Conservation (phyloP, 73 alveolate species). For the Uronychia binucleata region DNA sequence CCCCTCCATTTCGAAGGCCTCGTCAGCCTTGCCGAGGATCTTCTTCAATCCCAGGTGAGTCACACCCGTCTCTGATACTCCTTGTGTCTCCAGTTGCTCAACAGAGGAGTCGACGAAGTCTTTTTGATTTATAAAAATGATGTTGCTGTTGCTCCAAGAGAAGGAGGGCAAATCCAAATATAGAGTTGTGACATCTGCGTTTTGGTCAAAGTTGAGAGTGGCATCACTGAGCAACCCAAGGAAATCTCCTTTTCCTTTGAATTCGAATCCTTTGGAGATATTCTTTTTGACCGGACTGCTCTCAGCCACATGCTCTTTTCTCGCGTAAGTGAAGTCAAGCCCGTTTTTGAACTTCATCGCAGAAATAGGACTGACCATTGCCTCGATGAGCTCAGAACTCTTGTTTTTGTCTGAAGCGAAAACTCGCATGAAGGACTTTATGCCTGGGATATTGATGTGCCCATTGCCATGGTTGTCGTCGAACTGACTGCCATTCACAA, state of each 20-base stretch:
- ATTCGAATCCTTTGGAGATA: not conserved
- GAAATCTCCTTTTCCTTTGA: not conserved
- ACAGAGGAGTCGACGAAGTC: not conserved
- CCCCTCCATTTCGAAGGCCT: not conserved
- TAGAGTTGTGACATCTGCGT: not conserved
- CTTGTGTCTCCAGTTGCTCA: not conserved
- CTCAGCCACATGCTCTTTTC: not conserved
- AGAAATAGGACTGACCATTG: not conserved
- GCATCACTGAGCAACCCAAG: not conserved
- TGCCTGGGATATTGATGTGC: not conserved
- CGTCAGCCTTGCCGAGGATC: not conserved
- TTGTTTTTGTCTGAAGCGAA: not conserved
- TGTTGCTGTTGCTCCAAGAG: not conserved
- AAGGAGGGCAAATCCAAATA: not conserved
- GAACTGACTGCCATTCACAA: not conserved
- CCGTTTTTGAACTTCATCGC: not conserved
- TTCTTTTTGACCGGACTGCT: no score
- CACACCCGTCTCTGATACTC: not conserved
- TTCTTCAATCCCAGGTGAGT: not conserved
- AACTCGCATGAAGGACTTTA: not conserved
- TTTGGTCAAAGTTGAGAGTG: not conserved
- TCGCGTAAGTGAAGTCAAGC: not conserved
- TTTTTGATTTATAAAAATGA: no score
- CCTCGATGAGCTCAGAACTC: not conserved
- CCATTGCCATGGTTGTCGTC: not conserved